Conservation (phyloP, 2,329 filamentous ascomycete genomes). For the Clonostachys rosea region DNA sequence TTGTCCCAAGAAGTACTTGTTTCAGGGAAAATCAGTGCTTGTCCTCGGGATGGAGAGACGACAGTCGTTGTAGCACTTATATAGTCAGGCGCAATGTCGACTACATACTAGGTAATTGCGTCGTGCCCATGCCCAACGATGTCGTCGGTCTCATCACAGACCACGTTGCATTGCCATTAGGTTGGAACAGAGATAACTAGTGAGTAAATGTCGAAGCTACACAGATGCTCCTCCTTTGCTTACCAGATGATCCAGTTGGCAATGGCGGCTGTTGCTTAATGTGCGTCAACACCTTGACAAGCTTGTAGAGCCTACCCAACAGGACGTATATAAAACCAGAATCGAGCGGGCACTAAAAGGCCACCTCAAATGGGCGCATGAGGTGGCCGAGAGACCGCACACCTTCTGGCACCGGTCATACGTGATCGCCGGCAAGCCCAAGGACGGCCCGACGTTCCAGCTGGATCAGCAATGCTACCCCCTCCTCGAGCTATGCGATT, state of each 20-base stretch:
- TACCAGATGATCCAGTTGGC: neutral
- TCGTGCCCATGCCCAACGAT: neutral
- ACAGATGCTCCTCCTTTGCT: too few species aligned
- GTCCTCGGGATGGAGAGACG: too few species aligned
- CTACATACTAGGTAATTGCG: neutral
- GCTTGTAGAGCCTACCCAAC: neutral
- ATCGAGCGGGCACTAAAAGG: neutral
- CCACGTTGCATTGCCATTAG: neutral
- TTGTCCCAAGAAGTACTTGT: too few species aligned
- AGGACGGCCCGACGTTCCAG: neutral
- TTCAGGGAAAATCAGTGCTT: too few species aligned
- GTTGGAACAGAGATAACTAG: neutral
- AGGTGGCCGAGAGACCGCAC: neutral
- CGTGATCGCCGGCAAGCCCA: neutral
- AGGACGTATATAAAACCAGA: neutral
- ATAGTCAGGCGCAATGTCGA: neutral
- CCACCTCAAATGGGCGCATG: neutral
- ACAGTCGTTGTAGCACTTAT: neutral
- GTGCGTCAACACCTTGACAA: neutral
- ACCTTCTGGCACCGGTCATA: neutral
- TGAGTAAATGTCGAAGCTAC: neutral
- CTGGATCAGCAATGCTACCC: neutral
- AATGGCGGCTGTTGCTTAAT: neutral
- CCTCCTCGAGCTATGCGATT: conserved; percentile 5
- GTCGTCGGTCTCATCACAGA: neutral